A percentile compares a stretch with the other conserved stretches of the same genome.
Conservation (phyloP, 805 yeast species). For the Wickerhamiella lipophila region DNA sequence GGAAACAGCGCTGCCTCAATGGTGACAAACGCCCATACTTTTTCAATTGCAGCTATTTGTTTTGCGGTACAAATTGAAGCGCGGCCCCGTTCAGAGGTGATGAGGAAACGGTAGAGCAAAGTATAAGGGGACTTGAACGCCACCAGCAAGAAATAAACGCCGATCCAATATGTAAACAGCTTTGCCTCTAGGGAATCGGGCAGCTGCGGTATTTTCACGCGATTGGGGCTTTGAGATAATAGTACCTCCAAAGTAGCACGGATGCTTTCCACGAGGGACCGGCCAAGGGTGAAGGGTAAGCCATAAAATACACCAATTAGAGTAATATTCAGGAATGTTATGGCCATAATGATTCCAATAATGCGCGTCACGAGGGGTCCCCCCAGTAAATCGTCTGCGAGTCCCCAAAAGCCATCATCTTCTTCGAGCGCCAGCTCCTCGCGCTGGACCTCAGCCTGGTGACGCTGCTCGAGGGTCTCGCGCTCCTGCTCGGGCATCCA, state of each 20-base stretch:
- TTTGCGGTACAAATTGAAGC: constrained; percentile 19
- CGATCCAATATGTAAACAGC: background rate
- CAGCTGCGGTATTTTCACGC: background rate
- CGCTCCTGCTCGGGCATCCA: background rate
- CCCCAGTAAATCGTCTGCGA: constrained; percentile 6
- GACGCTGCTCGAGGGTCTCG: background rate
- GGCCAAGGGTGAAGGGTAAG: constrained; percentile 6
- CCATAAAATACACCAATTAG: constrained; percentile 1
- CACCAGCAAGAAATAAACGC: background rate
- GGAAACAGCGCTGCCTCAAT: constrained; percentile 82
- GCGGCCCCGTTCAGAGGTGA: constrained; percentile 2
- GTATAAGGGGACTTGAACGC: constrained; percentile 1
- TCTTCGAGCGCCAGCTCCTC: background rate
- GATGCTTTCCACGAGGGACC: background rate
- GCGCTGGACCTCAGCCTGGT: background rate
- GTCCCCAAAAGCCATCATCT: constrained; percentile 5
- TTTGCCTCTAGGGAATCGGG: background rate
- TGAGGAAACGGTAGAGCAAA: background rate
- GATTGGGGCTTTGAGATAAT: background rate
- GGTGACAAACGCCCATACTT: constrained; percentile 61
- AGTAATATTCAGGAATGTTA: background rate
- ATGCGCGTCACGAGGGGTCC: constrained; percentile 1
- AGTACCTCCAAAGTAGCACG: background rate
- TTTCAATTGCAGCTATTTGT: constrained; percentile 37
- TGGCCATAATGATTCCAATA: background rate